Evolutionary conservation across 495 filamentous ascomycete species (phyloP).

Genomic region (Aspergillus avenaceus): DNA sequence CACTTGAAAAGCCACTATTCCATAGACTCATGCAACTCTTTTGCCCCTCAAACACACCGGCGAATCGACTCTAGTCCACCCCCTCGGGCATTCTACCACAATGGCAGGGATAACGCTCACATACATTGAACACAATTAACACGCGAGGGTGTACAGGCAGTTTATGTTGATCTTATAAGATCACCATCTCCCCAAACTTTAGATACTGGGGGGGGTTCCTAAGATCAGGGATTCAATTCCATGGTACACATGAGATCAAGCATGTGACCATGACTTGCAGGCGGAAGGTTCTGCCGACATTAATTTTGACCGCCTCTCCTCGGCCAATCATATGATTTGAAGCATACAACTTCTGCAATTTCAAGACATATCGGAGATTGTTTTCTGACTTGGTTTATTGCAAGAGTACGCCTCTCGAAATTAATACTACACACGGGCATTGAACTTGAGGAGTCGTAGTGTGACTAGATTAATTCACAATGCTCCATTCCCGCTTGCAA

Average conservation of each 20-base stretch:
- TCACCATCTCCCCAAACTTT: neutral
- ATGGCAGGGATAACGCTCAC: too few species aligned
- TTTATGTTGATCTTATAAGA: neutral
- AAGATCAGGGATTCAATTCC: neutral
- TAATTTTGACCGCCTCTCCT: neutral
- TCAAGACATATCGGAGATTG: neutral
- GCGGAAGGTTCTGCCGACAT: neutral
- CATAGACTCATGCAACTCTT: too few species aligned
- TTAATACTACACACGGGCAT: too few species aligned
- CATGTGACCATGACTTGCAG: neutral
- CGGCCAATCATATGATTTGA: neutral
- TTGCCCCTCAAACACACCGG: too few species aligned
- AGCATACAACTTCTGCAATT: neutral
- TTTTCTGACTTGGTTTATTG: too few species aligned
- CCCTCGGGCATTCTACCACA: too few species aligned
- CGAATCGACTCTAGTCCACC: too few species aligned
- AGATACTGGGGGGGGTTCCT: neutral
- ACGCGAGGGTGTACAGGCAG: neutral
- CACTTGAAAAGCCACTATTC: too few species aligned
- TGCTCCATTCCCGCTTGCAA: slow-evolving; percentile 31
- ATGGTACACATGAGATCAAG: neutral
- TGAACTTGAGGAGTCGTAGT: neutral
- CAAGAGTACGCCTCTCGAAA: too few species aligned
- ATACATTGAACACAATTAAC: too few species aligned
- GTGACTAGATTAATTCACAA: slow-evolving; percentile 1